Percentiles rank a stretch among this genome's conserved stretches.
Evolutionary conservation across 2,329 filamentous ascomycete species (phyloP).

Genomic region (Chalaropsis thielavioides): DNA sequence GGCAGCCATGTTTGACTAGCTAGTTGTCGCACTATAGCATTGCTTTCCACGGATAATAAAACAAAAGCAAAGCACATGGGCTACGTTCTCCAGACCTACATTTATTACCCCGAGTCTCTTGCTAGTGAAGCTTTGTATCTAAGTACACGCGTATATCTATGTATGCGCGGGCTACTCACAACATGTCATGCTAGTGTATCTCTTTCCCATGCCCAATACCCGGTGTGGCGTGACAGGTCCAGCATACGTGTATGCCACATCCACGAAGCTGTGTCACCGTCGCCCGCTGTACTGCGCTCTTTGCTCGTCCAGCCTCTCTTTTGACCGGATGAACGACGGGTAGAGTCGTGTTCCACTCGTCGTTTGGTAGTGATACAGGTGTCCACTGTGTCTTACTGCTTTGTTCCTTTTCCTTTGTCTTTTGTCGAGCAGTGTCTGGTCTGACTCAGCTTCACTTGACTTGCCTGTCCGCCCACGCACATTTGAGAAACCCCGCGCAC

Average conservation of each 20-base stretch:
- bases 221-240: neutral
- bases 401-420: neutral
- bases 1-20: neutral
- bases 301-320: neutral
- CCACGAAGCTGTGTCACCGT: neutral
- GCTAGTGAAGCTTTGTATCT: neutral
- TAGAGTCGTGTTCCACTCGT: neutral
- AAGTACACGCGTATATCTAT: neutral
- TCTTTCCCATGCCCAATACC: neutral
- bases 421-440: neutral
- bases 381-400: neutral
- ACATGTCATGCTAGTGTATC: too few relatives aligned
- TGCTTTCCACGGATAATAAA: slow-evolving; percentile 3
- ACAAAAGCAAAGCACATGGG: neutral
- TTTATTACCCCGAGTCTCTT: neutral
- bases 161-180: neutral
- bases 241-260: neutral
- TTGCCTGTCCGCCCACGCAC: neutral
- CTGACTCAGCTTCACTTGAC: neutral
- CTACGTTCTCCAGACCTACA: neutral
- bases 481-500: too few relatives aligned
- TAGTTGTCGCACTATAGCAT: neutral
- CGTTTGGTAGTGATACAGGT: neutral
- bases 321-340: neutral
- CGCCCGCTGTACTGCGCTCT: neutral